Evolutionary conservation across 1,284 basidiomycete species (phyloP), one percentile per base, ranked within the genome.

Genomic region (Heliocybe sulcata): DNA sequence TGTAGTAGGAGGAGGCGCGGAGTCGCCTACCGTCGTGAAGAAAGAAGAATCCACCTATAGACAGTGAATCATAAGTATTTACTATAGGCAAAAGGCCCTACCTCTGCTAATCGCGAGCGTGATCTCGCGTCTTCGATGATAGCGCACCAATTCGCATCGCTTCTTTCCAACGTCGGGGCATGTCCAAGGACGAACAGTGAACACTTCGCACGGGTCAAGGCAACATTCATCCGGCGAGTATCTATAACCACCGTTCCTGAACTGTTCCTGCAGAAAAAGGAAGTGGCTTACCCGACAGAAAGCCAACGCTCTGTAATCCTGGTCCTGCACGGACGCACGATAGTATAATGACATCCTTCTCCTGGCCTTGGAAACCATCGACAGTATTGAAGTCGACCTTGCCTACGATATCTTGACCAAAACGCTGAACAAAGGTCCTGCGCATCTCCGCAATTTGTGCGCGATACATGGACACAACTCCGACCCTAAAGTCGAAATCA

Each of bases 291-390:
- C 93, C 92, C 62, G 82, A 79, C 64, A 97, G 78, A 77, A 98
- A 98, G 60, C 96, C 97, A 57, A 99, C 85, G 1, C 73, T 81
- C 57, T 81, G 79, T 20, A 93, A 71, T 20, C 88, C 86, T n/a
- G 89, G 84, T 2, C 93, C 91, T 12, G 92, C 89, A 63, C 95
- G 84, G 20, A 98, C 95, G 67, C 92, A 95, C 2, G 94, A 97
- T 19, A 98, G 76, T 58, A 98, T 97, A 67, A 98, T 95, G 53
- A 98, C 83, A 62, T 95, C 92, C 69, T 98, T 98, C 68, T 98
- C 95, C 73, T 98, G 95, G 52, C 95, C 95, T 70, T 98, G 95
- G 65, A 98, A 98, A 9, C 94, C 95, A 72, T 98, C 94, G 38
- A 99, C 97, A 0, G 97, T 99, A 67, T 97, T 93, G 75, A 99